Evolutionary conservation across 2,329 filamentous ascomycete genomes (phyloP).

Genomic region (Escovopsis weberi): DNA sequence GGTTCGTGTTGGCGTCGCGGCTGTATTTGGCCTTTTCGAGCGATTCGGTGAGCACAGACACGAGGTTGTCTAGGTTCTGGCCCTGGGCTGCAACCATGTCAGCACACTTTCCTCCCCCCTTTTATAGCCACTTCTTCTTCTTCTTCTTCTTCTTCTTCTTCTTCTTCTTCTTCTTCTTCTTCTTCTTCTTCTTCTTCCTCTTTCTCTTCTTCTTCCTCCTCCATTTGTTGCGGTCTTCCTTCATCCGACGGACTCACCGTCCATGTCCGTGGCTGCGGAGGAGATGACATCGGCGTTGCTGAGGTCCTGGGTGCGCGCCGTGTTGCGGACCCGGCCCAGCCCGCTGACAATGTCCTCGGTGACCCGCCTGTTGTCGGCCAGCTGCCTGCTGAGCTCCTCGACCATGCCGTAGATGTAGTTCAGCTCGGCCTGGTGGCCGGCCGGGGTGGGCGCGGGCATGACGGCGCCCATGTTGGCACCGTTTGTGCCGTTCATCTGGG

Average conservation of each 20-base stretch:
- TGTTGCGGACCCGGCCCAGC: slow-evolving; percentile 44
- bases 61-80: slow-evolving; percentile 43
- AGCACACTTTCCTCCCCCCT: background rate
- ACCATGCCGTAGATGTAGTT: slow-evolving; percentile 56
- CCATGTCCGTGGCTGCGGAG: slow-evolving; percentile 40
- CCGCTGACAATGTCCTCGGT: slow-evolving; percentile 51
- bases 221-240: too few relatives aligned
- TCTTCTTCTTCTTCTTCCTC: too few relatives aligned
- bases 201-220: too few relatives aligned
- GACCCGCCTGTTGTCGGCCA: slow-evolving; percentile 45
- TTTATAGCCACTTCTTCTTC: too few relatives aligned
- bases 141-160: too few relatives aligned
- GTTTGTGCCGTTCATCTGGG: slow-evolving; percentile 35
- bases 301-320: slow-evolving; percentile 35
- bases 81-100: slow-evolving; percentile 32
- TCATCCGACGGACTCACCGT: slow-evolving; percentile 31
- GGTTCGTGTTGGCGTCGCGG: slow-evolving; percentile 44
- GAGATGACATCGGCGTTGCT: slow-evolving; percentile 45
- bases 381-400: slow-evolving; percentile 48
- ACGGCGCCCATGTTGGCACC: slow-evolving; percentile 31
- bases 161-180: too few relatives aligned
- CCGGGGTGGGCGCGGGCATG: slow-evolving; percentile 44
- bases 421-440: slow-evolving; percentile 52
- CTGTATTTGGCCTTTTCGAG: slow-evolving; percentile 47
- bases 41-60: slow-evolving; percentile 46